Base-by-base conservation (phyloP, 768 basidiomycete species). In the Tephrocybe sp. region DNA sequence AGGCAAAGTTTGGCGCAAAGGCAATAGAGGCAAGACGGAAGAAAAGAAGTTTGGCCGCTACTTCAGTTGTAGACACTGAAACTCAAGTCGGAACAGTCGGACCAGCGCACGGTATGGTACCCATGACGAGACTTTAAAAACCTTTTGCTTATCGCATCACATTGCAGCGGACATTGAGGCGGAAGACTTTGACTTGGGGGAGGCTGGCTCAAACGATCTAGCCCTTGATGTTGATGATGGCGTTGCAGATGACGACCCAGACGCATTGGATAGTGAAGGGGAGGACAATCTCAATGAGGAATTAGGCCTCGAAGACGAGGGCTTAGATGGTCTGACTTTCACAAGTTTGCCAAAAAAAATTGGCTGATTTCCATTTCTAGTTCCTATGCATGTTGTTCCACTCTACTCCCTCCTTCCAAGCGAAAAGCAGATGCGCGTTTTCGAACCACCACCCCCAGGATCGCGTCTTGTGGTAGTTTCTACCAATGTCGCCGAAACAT, bases 401-500 rank as follows among this genome's bases (percentile, higher is more conserved):
- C 71, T 99, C 1, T 98, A 98, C 68, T 97, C 97, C 3, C 75
- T 98, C 4, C 73, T 98, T 2, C 78, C 97, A 1, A 92, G 87
- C 52, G 94, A 98, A 49, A 91, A 92, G 65, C 97, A 99, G 63
- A 93, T 98, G 89, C 78, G 77, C 16, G 95, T 98, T 2, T 99
- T 99, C 64, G 72, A 85, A 52, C 74, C 85, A 1, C 92, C 95
- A 11, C 97, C 97, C 4, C 68, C 74, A 4, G 89, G 86, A 5
- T 72, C 76, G 52, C 89, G 97, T 32, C 77, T 99, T 3, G 94
- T 98, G 12, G 92, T 98, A 13, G 86, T 99, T 5, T 84, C 96
- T 1, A 98, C 96, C 1, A 98, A 98, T 64, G 88, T 98, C 22
- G 96, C 96, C 1, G 96, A 98, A 66, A 98, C 96, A 0, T 97